Conservation (phyloP, 2,329 filamentous ascomycete genomes). For the Fusarium phyllophilum region DNA sequence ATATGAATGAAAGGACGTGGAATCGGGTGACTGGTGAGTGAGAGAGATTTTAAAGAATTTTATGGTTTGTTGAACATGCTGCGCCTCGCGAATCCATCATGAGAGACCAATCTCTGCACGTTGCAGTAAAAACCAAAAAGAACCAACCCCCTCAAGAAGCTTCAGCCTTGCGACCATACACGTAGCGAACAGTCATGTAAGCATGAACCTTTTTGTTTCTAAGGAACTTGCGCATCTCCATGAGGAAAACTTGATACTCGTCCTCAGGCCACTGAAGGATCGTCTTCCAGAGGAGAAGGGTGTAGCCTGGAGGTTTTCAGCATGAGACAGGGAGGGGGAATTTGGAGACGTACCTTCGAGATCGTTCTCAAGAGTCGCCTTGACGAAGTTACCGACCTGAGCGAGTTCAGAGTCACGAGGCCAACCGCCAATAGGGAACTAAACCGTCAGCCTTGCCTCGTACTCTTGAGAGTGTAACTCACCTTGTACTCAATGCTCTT, state of each 20-base stretch:
- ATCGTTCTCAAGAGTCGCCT: slow-evolving; percentile 37
- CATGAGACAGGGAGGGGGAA: rapidly evolving
- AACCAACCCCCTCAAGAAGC: not conserved
- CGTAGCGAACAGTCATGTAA: slow-evolving; percentile 36
- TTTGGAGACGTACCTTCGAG: slow-evolving; percentile 15
- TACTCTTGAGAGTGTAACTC: not conserved
- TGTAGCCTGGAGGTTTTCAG: slow-evolving; percentile 21
- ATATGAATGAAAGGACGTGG: no score
- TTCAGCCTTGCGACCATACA: slow-evolving; percentile 32
- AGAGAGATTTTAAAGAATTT: no score
- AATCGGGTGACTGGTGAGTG: no score
- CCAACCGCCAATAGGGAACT: slow-evolving; percentile 40
- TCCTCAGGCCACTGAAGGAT: slow-evolving; percentile 36
- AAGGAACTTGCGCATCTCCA: slow-evolving; percentile 30
- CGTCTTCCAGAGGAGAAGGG: slow-evolving; percentile 31
- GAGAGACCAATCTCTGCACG: rapidly evolving
- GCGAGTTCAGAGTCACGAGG: slow-evolving; percentile 21
- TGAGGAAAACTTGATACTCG: slow-evolving; percentile 35
- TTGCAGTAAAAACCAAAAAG: no score
- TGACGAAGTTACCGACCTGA: slow-evolving; percentile 35
- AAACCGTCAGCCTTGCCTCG: not conserved
- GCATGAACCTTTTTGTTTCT: slow-evolving; percentile 26
- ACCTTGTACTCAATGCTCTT: slow-evolving; percentile 35
- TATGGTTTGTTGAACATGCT: not conserved
- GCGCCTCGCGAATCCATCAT: rapidly evolving